phyloP scores from a whole-genome alignment of 2,329 filamentous ascomycete genomes.

The Trichothecium sympodiale region DNA sequence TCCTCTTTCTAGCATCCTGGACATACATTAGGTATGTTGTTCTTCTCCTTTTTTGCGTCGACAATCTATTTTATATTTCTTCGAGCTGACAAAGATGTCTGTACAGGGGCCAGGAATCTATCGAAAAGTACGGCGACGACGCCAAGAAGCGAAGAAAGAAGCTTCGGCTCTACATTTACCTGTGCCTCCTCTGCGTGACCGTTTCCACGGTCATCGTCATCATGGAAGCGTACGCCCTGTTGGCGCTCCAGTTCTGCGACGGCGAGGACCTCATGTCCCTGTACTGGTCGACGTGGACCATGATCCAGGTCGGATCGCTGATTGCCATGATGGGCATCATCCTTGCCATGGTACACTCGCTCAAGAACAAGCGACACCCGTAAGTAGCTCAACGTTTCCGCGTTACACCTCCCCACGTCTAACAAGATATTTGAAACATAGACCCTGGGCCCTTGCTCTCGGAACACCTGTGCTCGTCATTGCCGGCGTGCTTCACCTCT shows the following conservation, averaged over 20 bases:
- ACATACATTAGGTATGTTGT: slow-evolving; percentile 25
- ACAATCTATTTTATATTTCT: neutral
- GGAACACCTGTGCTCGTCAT: slow-evolving; percentile 50
- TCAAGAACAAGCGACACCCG: slow-evolving; percentile 40
- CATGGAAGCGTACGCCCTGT: slow-evolving; percentile 42
- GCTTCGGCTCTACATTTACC: slow-evolving; percentile 28
- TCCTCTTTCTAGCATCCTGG: slow-evolving; percentile 33
- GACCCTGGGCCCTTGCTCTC: slow-evolving; percentile 46
- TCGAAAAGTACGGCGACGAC: slow-evolving; percentile 24
- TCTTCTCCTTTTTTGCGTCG: too few species aligned
- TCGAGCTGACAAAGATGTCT: neutral
- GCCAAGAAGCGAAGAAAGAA: slow-evolving; percentile 20
- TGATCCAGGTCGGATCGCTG: slow-evolving; percentile 45
- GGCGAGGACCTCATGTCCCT: slow-evolving; percentile 48
- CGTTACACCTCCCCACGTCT: neutral
- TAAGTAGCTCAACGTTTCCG: slow-evolving; percentile 17
- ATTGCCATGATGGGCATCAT: slow-evolving; percentile 49
- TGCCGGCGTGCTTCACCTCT: slow-evolving; percentile 38
- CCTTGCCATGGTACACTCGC: slow-evolving; percentile 37
- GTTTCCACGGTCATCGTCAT: slow-evolving; percentile 33
- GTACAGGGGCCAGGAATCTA: slow-evolving; percentile 21
- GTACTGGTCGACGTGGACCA: slow-evolving; percentile 52
- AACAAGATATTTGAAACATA: slow-evolving; percentile 8
- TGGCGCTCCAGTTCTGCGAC: slow-evolving; percentile 47
- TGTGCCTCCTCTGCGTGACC: slow-evolving; percentile 31